A percentile compares a stretch with the other conserved stretches of the same genome.
These are phyloP conservation scores for Chaetomiaceae sp. DNA, from an alignment of 2,329 filamentous ascomycete genomes.

Conservation along the genomic window DNA sequence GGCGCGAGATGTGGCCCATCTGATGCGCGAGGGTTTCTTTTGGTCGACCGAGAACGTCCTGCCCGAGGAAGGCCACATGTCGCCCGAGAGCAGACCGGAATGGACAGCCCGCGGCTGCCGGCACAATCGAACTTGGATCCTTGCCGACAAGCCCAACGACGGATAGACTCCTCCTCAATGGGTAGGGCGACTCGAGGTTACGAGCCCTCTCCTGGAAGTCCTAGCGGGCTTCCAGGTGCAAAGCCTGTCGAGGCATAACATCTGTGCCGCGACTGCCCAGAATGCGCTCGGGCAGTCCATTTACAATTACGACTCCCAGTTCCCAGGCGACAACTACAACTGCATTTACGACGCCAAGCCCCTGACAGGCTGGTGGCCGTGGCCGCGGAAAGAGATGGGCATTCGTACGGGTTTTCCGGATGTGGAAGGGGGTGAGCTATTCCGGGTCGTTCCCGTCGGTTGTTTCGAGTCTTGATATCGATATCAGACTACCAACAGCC, in stretches of 20 bases:
- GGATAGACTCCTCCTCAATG: neutral
- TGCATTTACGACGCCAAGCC: constrained; percentile 1
- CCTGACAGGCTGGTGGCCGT: constrained; percentile 6
- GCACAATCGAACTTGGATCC: neutral
- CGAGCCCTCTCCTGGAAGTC: neutral
- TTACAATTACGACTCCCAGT: neutral
- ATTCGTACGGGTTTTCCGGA: neutral
- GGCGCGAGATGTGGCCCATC: neutral
- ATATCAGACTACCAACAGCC: too few relatives aligned
- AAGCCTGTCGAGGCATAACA: neutral
- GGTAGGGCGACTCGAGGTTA: neutral
- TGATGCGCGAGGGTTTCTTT: neutral
- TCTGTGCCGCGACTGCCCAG: neutral
- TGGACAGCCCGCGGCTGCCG: neutral
- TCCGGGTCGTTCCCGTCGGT: too few relatives aligned
- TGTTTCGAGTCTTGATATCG: too few relatives aligned
- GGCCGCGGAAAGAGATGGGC: neutral
- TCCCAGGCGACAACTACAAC: neutral
- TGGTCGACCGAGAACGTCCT: neutral
- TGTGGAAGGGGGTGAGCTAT: too few relatives aligned
- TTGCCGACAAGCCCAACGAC: neutral
- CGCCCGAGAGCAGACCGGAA: neutral
- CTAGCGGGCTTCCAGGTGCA: neutral
- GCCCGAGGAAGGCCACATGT: neutral
- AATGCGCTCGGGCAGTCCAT: neutral